Evolutionary conservation across 169 alveolate species (phyloP).

Genomic region (Eimeria praecox): DNA sequence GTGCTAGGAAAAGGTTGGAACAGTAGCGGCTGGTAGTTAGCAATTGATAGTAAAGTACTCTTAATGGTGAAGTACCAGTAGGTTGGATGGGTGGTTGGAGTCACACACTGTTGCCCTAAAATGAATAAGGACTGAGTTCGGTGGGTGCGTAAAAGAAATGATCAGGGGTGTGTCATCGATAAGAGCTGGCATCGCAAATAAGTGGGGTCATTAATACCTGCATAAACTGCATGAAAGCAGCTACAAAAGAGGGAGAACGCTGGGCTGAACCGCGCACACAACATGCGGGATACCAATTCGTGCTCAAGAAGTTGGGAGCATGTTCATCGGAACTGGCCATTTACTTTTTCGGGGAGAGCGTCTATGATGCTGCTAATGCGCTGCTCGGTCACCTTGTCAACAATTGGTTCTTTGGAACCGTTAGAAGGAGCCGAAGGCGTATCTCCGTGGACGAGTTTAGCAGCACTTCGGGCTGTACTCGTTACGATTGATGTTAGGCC

Average conservation of each 20-base stretch:
- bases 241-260: not conserved
- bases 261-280: not conserved
- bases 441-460: conserved; percentile 27
- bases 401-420: not conserved
- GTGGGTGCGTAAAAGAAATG: not conserved
- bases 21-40: not conserved
- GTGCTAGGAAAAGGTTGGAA: not conserved
- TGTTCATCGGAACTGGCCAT: conserved; percentile 60
- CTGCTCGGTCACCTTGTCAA: conserved; percentile 9
- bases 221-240: not conserved
- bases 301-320: not conserved
- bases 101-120: not conserved
- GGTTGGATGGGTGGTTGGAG: not conserved
- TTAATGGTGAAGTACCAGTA: not conserved
- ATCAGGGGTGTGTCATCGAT: not conserved
- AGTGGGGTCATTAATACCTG: not conserved
- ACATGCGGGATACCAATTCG: not conserved
- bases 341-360: conserved; percentile 46
- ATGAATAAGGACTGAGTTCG: not conserved
- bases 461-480: conserved; percentile 54
- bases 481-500: conserved; percentile 37
- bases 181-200: not conserved
- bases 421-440: not conserved
- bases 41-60: not conserved
- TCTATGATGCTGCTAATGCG: conserved; percentile 35